Evolutionary conservation across 2,329 filamentous ascomycete genomes (phyloP).

Genomic region (Metarhizium brunneum): DNA sequence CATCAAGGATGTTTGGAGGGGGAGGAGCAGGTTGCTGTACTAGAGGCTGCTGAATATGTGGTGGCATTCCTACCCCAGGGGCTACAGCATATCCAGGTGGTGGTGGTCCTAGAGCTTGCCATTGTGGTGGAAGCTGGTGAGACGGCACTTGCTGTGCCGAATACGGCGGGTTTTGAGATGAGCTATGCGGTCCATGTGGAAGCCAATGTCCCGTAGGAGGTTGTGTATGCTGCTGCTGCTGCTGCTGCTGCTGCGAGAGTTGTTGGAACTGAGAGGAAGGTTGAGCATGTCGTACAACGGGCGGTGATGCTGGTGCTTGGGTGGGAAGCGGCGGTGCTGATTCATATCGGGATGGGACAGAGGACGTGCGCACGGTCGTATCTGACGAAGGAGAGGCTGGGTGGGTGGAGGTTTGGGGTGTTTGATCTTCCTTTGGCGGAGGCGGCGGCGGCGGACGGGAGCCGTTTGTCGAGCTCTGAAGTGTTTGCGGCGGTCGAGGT

Average conservation of each 20-base stretch:
- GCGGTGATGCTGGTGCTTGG: conserved; percentile 12
- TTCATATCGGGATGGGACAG: conserved; percentile 33
- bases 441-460: conserved; percentile 43
- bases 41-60: conserved; percentile 6
- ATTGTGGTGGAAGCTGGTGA: conserved; percentile 13
- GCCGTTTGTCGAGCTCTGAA: conserved; percentile 18
- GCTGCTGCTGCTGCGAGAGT: conserved; percentile 2
- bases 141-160: not conserved
- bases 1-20: conserved; percentile 45
- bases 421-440: conserved; percentile 25
- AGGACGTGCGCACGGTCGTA: conserved; percentile 6
- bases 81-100: conserved; percentile 6
- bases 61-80: conserved; percentile 4
- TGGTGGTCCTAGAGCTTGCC: conserved; percentile 11
- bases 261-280: conserved; percentile 10
- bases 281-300: conserved; percentile 4
- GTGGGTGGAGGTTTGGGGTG: conserved; percentile 11
- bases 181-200: not conserved
- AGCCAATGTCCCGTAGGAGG: not conserved
- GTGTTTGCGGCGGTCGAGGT: conserved; percentile 28
- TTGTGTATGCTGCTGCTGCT: conserved; percentile 7
- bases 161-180: conserved; percentile 1
- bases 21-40: conserved; percentile 20
- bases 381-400: conserved; percentile 17
- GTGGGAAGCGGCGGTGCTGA: conserved; percentile 36